A percentile compares a stretch with the other conserved stretches of the same genome.
phyloP scores from a whole-genome alignment of 163 green algal genomes.

The Botryococcus braunii region DNA sequence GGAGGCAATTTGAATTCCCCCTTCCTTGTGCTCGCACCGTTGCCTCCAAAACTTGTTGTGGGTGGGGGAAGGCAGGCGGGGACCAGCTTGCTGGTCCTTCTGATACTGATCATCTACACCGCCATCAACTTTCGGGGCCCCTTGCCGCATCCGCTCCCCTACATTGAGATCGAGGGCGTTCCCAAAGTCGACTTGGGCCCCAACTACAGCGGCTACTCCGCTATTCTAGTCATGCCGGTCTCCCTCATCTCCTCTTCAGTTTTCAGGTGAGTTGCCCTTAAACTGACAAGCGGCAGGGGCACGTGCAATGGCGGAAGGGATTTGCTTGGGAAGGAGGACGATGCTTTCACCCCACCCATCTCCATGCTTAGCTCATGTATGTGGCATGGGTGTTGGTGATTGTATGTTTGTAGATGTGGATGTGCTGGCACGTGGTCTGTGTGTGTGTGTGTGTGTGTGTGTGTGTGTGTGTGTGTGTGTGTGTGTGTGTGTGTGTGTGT shows the following conservation, averaged over 20 bases:
- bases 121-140: conserved; percentile 39
- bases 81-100: conserved; percentile 29
- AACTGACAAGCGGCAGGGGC: too few species aligned
- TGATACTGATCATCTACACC: conserved; percentile 46
- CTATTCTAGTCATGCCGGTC: conserved; percentile 63
- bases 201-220: conserved; percentile 39
- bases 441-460: too few species aligned
- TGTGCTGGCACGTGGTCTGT: too few species aligned
- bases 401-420: too few species aligned
- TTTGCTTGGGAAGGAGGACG: too few species aligned
- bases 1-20: too few species aligned
- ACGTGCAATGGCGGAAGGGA: too few species aligned
- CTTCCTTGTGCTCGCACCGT: too few species aligned
- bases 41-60: too few species aligned
- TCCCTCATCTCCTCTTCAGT: conserved; percentile 58
- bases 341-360: neutral
- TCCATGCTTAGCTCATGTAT: neutral
- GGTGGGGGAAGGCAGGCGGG: conserved; percentile 16
- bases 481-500: too few species aligned
- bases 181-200: conserved; percentile 18
- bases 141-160: conserved; percentile 22
- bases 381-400: too few species aligned
- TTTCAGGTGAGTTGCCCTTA: conserved; percentile 30
- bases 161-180: conserved; percentile 2
- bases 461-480: too few species aligned